Conservation (phyloP, 1,139 yeast genomes). For the Kurtzmaniella quercitrusa region DNA sequence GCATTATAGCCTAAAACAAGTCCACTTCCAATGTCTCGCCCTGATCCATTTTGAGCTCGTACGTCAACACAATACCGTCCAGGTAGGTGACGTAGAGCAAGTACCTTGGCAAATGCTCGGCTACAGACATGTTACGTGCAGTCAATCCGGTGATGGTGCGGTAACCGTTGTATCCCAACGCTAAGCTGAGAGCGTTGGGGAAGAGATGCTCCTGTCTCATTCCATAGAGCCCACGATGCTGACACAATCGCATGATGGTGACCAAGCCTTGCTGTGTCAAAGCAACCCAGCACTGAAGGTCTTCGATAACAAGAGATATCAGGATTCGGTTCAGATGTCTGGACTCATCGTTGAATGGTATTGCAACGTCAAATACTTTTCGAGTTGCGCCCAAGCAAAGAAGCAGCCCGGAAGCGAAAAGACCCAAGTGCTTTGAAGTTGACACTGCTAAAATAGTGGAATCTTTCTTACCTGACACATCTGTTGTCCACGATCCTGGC, state of each 20-base stretch:
- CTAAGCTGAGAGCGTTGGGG: conserved; percentile 34
- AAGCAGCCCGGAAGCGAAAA: conserved; percentile 48
- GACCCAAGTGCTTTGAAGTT: conserved; percentile 37
- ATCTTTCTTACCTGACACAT: conserved; percentile 5
- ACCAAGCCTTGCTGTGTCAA: conserved; percentile 60
- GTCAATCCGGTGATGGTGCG: conserved; percentile 32
- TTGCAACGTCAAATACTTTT: conserved; percentile 34
- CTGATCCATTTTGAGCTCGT: conserved; percentile 14
- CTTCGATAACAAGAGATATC: conserved; percentile 48
- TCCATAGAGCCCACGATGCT: conserved; percentile 51
- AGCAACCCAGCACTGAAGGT: conserved; percentile 48
- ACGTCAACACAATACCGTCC: conserved; percentile 29
- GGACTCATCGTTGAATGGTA: conserved; percentile 35
- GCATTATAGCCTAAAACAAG: background rate
- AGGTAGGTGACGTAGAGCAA: conserved; percentile 26
- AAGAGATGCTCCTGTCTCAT: conserved; percentile 60
- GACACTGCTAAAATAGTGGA: conserved; percentile 37
- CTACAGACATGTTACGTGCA: conserved; percentile 19
- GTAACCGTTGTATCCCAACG: conserved; percentile 23
- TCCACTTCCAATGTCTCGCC: background rate
- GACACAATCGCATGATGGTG: conserved; percentile 53
- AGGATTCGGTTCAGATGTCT: conserved; percentile 49
- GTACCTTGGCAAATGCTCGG: conserved; percentile 16
- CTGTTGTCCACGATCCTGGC: background rate
- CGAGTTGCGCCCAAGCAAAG: conserved; percentile 49